Evolutionary conservation across 371 early-diverging fungal genomes (phyloP).

Genomic region (Rhizomucor pusillus): DNA sequence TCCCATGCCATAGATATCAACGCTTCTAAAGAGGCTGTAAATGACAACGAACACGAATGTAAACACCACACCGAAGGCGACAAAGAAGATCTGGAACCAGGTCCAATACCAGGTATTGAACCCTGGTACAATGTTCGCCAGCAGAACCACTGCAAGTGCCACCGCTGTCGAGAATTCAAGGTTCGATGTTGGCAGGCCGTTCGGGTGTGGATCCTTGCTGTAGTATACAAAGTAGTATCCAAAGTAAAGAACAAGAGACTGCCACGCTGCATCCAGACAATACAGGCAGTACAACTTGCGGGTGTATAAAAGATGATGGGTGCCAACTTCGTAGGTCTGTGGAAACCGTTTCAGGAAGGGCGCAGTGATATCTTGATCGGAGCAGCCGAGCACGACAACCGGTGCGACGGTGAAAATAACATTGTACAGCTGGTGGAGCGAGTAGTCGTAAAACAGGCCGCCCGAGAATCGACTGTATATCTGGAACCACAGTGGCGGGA

Average conservation of each 20-base stretch:
- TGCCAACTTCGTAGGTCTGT: constrained; percentile 63
- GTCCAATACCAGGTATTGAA: constrained; percentile 78
- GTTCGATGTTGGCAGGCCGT: constrained; percentile 36
- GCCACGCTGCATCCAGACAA: constrained; percentile 70
- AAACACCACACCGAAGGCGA: constrained; percentile 45
- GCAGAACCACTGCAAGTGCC: constrained; percentile 58
- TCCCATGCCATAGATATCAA: constrained; percentile 61
- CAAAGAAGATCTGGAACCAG: constrained; percentile 57
- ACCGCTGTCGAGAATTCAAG: constrained; percentile 62
- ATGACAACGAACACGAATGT: constrained; percentile 54
- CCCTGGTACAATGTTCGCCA: constrained; percentile 72
- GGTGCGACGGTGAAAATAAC: constrained; percentile 77
- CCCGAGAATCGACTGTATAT: constrained; percentile 83
- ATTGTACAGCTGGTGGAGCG: constrained; percentile 80
- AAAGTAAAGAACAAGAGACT: constrained; percentile 67
- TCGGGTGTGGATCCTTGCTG: constrained; percentile 28
- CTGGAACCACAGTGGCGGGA: constrained; percentile 85
- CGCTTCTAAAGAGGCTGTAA: constrained; percentile 52
- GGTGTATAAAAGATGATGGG: constrained; percentile 58
- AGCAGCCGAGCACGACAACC: constrained; percentile 49
- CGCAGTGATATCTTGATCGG: constrained; percentile 63
- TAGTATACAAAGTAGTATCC: constrained; percentile 53
- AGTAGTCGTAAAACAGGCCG: constrained; percentile 85
- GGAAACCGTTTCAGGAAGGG: constrained; percentile 62
- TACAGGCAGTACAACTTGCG: constrained; percentile 60